Conservation (phyloP, 768 basidiomycete genomes). For the Roridomyces roridus region DNA sequence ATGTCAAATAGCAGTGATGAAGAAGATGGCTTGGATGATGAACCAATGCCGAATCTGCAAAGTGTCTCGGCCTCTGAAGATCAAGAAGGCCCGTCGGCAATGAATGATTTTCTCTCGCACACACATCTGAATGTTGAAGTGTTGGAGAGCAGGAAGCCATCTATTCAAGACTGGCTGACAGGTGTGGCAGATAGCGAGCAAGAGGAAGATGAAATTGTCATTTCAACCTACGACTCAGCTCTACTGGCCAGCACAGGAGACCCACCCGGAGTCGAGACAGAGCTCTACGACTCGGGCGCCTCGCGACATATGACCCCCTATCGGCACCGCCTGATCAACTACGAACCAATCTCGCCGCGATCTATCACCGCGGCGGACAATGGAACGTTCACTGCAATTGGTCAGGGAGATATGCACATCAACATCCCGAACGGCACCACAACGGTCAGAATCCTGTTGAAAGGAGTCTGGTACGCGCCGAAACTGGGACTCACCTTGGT, state of each 20-base stretch:
- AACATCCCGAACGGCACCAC: conserved; percentile 29
- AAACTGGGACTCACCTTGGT: conserved; percentile 38
- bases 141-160: no score
- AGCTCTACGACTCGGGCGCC: conserved; percentile 44
- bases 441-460: conserved; percentile 30
- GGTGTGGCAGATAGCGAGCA: no score
- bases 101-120: neutral
- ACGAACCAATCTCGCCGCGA: conserved; percentile 28
- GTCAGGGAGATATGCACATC: conserved; percentile 37
- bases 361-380: conserved; percentile 39
- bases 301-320: conserved; percentile 42
- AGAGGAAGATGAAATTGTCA: conserved; percentile 1
- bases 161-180: conserved; percentile 12
- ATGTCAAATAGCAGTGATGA: neutral
- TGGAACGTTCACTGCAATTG: conserved; percentile 33
- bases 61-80: neutral
- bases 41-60: neutral
- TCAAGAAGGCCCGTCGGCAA: neutral
- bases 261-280: conserved; percentile 21
- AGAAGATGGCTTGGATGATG: no score
- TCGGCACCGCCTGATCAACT: conserved; percentile 36
- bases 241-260: conserved; percentile 10
- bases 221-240: neutral
- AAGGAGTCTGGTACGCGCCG: conserved; percentile 37
- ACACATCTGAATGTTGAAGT: no score